Percentiles rank a stretch among this genome's conserved stretches.
These are phyloP conservation scores for Mucor racemosus DNA, from an alignment of 371 early-diverging fungal species.

Conservation along the genomic window DNA sequence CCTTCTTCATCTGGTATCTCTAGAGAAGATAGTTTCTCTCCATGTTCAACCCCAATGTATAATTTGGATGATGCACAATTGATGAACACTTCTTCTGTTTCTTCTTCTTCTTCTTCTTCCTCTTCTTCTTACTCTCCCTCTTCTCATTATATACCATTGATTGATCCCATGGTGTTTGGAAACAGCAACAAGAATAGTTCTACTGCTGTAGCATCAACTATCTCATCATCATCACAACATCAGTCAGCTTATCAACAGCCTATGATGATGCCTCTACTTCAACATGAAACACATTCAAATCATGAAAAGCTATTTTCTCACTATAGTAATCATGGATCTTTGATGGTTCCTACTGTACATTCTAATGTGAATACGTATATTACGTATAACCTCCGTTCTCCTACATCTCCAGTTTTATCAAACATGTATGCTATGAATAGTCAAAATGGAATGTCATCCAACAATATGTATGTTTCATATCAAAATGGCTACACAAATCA, in stretches of 20 bases:
- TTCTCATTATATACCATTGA: not conserved
- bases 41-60: not conserved
- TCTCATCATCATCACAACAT: not conserved
- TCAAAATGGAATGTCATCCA: not conserved
- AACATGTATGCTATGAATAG: not conserved
- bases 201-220: not conserved
- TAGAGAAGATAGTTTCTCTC: not conserved
- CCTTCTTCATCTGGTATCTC: conserved; percentile 3
- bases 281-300: not conserved
- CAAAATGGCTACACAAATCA: not conserved
- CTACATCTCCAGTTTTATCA: not conserved
- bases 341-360: not conserved
- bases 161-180: conserved; percentile 3
- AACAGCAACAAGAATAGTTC: not conserved
- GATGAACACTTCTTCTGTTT: not conserved
- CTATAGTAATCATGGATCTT: not conserved
- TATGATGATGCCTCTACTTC: not conserved
- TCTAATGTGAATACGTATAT: not conserved
- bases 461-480: conserved; percentile 2
- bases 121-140: not conserved
- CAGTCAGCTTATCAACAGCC: not conserved
- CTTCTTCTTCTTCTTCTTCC: not conserved
- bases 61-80: not conserved
- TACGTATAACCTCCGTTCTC: not conserved
- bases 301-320: not conserved